Evolutionary conservation across 2,329 filamentous ascomycete genomes (phyloP), one percentile per base, ranked within the genome.

Genomic region (Chaetomium strumarium): DNA sequence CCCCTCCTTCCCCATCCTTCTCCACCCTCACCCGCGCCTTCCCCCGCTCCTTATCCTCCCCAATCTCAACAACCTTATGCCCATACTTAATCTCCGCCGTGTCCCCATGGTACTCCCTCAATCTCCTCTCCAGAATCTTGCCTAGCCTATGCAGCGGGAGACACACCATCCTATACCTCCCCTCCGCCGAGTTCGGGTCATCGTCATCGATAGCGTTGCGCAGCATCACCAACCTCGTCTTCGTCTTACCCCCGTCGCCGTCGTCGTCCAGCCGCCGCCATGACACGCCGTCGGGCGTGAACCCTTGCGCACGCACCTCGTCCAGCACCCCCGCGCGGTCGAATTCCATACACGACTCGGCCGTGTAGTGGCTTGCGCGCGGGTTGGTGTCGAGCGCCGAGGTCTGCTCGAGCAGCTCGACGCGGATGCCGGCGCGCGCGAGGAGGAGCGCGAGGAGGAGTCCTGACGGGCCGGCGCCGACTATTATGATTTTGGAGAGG

Each of bases 81-180:
- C 65, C 62, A 62, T 69, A 75, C 40, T 65, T 61, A 1, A 76
- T 57, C 19, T 65, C 62, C 0, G 68, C 69, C n/a, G n/a, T n/a
- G n/a, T n/a, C n/a, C 5, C 61, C 67, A 0, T 62, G 59, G 38
- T 70, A 60, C 7, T 59, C 62, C 36, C 64, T 56, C 6, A 72
- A 61, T 56, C 74, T 69, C 16, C 64, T 59, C 14, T 71, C 65
- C 2, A 79, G 60, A 1, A 79, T 58, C 33, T 67, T 58, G 3
- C 71, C 68, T 1, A 78, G 64, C 50, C 68, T 62, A 51, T 73
- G 70, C 9, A 78, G 59, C 1, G 73, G 72, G 29, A 77, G 59
- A 1, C 71, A 70, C 0, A 71, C 70, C 65, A 76, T 69, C 43
- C 67, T 63, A 66, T 58, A 51, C 16, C 37, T 3, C 16, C 37